phyloP scores from a whole-genome alignment of 768 basidiomycete species.

The Podaxis sp. region DNA sequence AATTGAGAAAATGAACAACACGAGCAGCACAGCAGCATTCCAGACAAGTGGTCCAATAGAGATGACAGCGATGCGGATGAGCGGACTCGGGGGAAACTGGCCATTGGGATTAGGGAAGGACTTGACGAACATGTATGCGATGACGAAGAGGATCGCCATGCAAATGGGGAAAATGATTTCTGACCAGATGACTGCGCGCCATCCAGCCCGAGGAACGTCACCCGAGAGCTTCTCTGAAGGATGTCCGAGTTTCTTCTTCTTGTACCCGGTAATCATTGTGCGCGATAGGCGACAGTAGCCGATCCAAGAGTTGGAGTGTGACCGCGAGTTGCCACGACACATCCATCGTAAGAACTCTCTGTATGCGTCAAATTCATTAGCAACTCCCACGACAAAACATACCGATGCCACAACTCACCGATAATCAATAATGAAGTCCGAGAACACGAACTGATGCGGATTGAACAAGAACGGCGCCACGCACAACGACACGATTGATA shows the following conservation, averaged over 20 bases:
- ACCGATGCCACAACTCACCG: constrained; percentile 41
- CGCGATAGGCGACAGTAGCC: constrained; percentile 98
- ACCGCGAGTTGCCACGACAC: constrained; percentile 96
- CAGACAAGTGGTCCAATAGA: constrained; percentile 93
- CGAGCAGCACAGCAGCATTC: constrained; percentile 84
- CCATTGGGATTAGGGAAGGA: constrained; percentile 68
- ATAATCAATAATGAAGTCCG: constrained; percentile 97
- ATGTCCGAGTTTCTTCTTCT: constrained; percentile 94
- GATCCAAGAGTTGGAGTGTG: constrained; percentile 98
- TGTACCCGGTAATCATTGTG: constrained; percentile 99
- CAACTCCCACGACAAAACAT: not conserved
- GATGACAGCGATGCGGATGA: constrained; percentile 91
- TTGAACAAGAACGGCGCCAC: constrained; percentile 98
- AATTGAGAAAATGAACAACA: constrained; percentile 86
- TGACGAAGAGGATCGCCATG: constrained; percentile 81
- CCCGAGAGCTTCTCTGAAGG: constrained; percentile 97
- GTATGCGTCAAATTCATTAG: constrained; percentile 16
- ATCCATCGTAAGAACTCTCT: constrained; percentile 99
- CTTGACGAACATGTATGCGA: constrained; percentile 92
- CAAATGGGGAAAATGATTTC: constrained; percentile 83
- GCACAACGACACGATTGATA: constrained; percentile 89
- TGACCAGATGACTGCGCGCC: constrained; percentile 85
- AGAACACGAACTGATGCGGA: constrained; percentile 98
- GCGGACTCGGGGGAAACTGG: constrained; percentile 67
- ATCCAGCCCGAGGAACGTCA: constrained; percentile 90